phyloP scores from a whole-genome alignment of 768 basidiomycete species.

The Naganishia vaughanmartiniae region DNA sequence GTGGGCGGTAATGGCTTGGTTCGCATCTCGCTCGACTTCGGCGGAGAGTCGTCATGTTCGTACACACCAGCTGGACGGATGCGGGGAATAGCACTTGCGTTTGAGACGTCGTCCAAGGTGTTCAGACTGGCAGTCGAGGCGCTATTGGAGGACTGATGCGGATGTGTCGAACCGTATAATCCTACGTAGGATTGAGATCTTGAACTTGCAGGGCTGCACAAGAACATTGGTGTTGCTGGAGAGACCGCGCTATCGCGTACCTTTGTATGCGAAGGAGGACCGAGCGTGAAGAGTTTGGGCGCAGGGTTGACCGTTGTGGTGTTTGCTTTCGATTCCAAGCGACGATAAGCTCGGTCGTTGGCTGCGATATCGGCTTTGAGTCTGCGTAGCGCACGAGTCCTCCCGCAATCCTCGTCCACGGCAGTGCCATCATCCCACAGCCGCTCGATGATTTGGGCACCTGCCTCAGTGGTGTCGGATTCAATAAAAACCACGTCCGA shows the following conservation, averaged over 20 bases:
- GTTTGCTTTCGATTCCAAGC: not conserved
- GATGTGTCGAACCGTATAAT: slow-evolving; percentile 8
- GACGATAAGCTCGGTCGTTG: slow-evolving; percentile 21
- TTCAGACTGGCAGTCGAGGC: slow-evolving; percentile 12
- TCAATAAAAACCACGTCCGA: slow-evolving; percentile 17
- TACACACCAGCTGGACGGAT: not conserved
- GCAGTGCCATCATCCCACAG: not conserved
- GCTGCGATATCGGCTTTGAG: slow-evolving; percentile 29
- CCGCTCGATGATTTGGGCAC: slow-evolving; percentile 4
- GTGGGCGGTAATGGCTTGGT: not conserved
- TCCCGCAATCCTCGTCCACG: not conserved
- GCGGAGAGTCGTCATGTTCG: not conserved
- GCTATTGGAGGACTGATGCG: not conserved
- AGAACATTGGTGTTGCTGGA: not conserved
- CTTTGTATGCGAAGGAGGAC: not conserved
- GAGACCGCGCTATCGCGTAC: not conserved
- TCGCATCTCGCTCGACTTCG: not conserved
- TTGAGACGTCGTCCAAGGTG: not conserved
- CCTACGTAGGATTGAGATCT: slow-evolving; percentile 8
- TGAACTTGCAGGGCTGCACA: slow-evolving; percentile 4
- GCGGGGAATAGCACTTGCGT: not conserved
- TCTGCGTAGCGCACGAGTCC: slow-evolving; percentile 10
- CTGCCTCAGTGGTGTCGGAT: slow-evolving; percentile 8
- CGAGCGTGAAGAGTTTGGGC: slow-evolving; percentile 12
- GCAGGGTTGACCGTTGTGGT: not conserved